phyloP scores from a whole-genome alignment of 495 filamentous ascomycete genomes.

The Cudoniella acicularis region DNA sequence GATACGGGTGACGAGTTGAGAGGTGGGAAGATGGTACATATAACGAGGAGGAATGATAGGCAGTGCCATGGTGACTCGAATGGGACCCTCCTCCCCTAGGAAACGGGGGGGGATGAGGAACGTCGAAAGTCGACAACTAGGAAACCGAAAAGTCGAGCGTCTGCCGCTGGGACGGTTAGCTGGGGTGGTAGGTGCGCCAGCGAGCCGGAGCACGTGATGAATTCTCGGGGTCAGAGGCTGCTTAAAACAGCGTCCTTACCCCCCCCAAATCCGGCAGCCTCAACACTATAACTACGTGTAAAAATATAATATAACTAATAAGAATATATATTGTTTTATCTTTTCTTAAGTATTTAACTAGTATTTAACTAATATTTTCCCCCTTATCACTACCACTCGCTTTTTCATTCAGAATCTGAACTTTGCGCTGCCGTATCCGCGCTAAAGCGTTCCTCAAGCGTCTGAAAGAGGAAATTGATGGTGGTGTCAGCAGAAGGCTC shows the following conservation, averaged over 20 bases:
- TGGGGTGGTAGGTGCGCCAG: neutral
- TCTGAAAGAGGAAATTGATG: no score
- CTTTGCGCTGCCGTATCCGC: no score
- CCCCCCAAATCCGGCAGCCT: conserved; percentile 5
- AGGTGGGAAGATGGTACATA: conserved; percentile 5
- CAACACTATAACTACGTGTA: conserved; percentile 1
- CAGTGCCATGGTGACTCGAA: conserved; percentile 4
- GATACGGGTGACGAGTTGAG: neutral
- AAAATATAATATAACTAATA: conserved; percentile 2
- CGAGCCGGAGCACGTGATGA: neutral
- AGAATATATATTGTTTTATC: no score
- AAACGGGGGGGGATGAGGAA: neutral
- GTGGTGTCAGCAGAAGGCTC: no score
- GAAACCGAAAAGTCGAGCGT: neutral
- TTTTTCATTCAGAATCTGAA: no score
- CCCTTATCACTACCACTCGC: no score
- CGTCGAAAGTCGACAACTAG: neutral
- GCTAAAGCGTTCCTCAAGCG: no score
- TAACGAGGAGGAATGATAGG: conserved; percentile 4
- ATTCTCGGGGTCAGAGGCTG: conserved; percentile 4
- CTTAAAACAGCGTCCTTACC: conserved; percentile 11
- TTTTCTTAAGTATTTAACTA: no score
- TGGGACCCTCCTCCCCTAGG: neutral
- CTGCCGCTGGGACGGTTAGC: neutral
- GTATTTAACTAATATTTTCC: no score